Evolutionary conservation across 169 alveolate species (phyloP), one percentile per base, ranked within the genome.

Genomic region (Condylostoma magnum): DNA sequence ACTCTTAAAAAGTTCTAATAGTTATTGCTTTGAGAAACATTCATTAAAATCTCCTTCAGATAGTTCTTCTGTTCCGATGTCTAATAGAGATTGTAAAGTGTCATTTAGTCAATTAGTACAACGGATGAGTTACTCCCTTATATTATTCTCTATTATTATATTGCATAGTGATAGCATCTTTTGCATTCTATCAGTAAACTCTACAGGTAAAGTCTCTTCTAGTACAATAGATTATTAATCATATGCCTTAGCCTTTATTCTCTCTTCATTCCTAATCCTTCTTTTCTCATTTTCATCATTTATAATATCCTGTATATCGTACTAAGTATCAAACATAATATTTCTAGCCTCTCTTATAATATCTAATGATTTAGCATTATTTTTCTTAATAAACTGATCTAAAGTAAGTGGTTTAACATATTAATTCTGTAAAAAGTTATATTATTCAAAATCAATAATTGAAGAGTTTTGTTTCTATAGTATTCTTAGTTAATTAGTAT

Each of bases 251-350:
- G 60, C 46, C 20, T 47, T 47, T 5, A 48, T 18, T 50, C 50
- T 67, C 28, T 44, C 27, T 27, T 44, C 38, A 50, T 67, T 67
- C 22, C 65, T 67, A 4, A 48, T 31, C 18, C 28, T 15, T 50
- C 65, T 67, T 34, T 47, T 25, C n/a, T 12, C 20, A 20, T 67
- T 38, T 50, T 47, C 76, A 31, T 50, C 25, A 8, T 30, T 48
- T n/a, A 67, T 15, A 6, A 48, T 28, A 10, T 34, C 51, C 36
- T 67, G 76, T n/a, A 67, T 51, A 2, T 67, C 76, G 50, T 50
- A 67, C 46, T 67, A 53, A 0, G 27, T 25, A 50, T 67, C 76
- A 48, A 67, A 67, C 48, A 67, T 47, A 6, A 38, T 65, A 34
- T 67, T 67, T 48, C 53, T 30, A 4, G 51, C 48, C 36, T 67